These are phyloP conservation scores for Rubus idaeus DNA, from an alignment of 306 rosid genomes.

Conservation along the genomic window DNA sequence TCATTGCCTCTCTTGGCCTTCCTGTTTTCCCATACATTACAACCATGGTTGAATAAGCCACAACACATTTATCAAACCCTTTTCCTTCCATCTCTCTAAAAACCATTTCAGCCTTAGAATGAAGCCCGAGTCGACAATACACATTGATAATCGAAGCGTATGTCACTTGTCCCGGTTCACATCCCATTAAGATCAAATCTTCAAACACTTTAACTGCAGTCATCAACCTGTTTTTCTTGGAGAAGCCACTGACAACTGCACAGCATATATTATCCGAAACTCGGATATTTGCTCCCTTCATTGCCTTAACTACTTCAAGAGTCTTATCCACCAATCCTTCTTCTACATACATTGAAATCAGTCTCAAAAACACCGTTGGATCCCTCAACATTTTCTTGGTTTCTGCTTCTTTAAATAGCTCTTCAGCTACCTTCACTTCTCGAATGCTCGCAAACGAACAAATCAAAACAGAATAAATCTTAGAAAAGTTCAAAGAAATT, in stretches of 20 bases:
- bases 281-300: slow-evolving; percentile 46
- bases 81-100: slow-evolving; percentile 59
- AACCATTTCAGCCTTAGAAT: slow-evolving; percentile 48
- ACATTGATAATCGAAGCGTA: slow-evolving; percentile 63
- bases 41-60: slow-evolving; percentile 75
- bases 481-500: slow-evolving; percentile 27
- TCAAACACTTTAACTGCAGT: slow-evolving; percentile 46
- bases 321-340: slow-evolving; percentile 58
- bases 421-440: slow-evolving; percentile 48
- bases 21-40: slow-evolving; percentile 72
- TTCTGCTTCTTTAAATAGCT: slow-evolving; percentile 50
- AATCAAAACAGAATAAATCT: slow-evolving; percentile 57
- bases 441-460: slow-evolving; percentile 48
- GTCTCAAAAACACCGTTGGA: slow-evolving; percentile 48
- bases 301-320: slow-evolving; percentile 46
- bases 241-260: slow-evolving; percentile 61
- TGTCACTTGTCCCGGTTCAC: slow-evolving; percentile 72
- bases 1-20: slow-evolving; percentile 52
- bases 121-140: slow-evolving; percentile 51
- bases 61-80: slow-evolving; percentile 67
- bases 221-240: slow-evolving; percentile 47
- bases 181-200: slow-evolving; percentile 41
- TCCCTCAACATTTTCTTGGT: slow-evolving; percentile 46
- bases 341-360: slow-evolving; percentile 68
- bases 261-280: slow-evolving; percentile 62